Evolutionary conservation across 495 filamentous ascomycete species (phyloP).

Genomic region (Podospora pseudoanserina): DNA sequence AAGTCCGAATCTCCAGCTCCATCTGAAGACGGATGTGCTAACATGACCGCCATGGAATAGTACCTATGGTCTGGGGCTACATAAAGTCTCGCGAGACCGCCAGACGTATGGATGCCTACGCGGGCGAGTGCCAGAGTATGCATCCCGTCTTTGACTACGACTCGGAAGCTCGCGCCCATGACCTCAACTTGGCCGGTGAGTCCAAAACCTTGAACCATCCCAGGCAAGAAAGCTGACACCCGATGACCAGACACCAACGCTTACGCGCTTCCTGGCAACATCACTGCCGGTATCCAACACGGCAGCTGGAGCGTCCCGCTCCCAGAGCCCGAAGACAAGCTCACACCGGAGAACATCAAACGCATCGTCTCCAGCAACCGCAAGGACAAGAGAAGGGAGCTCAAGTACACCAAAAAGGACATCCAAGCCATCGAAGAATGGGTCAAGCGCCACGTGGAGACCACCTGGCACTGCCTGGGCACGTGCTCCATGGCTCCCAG

Average conservation of each 20-base stretch:
- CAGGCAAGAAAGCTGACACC: neutral
- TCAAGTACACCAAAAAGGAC: conserved; percentile 66
- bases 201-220: neutral
- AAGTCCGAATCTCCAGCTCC: neutral
- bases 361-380: conserved; percentile 50
- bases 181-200: conserved; percentile 59
- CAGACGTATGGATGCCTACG: conserved; percentile 71
- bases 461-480: conserved; percentile 69
- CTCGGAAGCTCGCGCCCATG: conserved; percentile 62
- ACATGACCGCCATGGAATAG: conserved; percentile 17
- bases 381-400: conserved; percentile 54
- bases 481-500: conserved; percentile 80
- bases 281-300: conserved; percentile 64
- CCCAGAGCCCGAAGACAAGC: conserved; percentile 40
- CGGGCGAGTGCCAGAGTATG: conserved; percentile 69
- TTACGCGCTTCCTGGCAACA: conserved; percentile 69
- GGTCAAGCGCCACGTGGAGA: conserved; percentile 73
- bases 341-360: conserved; percentile 29
- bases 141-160: conserved; percentile 65
- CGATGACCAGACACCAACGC: conserved; percentile 55
- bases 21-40: neutral
- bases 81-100: conserved; percentile 84
- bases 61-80: conserved; percentile 80
- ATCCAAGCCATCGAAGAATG: conserved; percentile 70
- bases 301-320: conserved; percentile 48